Base-by-base conservation (phyloP, 2,329 filamentous ascomycete species). In the Xylaria sp. region DNA sequence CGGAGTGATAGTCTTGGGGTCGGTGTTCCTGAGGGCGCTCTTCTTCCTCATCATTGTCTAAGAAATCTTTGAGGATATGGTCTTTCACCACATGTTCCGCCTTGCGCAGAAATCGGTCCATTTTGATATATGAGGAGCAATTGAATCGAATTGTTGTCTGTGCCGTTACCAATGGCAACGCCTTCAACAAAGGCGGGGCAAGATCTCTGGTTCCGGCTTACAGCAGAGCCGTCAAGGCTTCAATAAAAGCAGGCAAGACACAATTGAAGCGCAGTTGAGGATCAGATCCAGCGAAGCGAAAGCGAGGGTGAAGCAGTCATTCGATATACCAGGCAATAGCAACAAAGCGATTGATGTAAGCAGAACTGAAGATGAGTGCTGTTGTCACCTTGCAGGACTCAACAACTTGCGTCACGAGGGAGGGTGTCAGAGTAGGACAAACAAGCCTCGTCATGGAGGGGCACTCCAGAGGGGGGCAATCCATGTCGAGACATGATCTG, bases 41-140 rank as follows among this genome's bases (percentile, higher is more conserved):
- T 14, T 70, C 56, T 8, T 78, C 72, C 56, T 78, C 76, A 67
- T 76, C 79, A 35, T 76, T 73, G 45, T 75, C 76, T 38, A 79
- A 71, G 58, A 76, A 67, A 42, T 78, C 75, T 21, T 60, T 51
- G 33, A 66, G 45, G 9, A 66, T 66, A 81, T 68, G 69, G 73
- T 66, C 64, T 35, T 66, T 66, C n/a, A 66, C 57, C 49, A 66
- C 77, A 43, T 76, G 70, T 67, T 80, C 80, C 57, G 82, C 75
- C 70, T 82, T 81, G 58, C 76, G 77, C 62, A 83, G 76, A 65
- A 84, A 66, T 57, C 70, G 68, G 54, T 76, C 75, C 79, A 80
- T 81, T 55, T 58, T 71, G 61, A 50, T 47, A 35, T 21, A 14
- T 17, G 37, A 40, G 50, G 49, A 25, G 33, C 23, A 15, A 14